A percentile compares a stretch with the other conserved stretches of the same genome.
phyloP scores from a whole-genome alignment of 2,329 filamentous ascomycete genomes.

The Venturia asperata region DNA sequence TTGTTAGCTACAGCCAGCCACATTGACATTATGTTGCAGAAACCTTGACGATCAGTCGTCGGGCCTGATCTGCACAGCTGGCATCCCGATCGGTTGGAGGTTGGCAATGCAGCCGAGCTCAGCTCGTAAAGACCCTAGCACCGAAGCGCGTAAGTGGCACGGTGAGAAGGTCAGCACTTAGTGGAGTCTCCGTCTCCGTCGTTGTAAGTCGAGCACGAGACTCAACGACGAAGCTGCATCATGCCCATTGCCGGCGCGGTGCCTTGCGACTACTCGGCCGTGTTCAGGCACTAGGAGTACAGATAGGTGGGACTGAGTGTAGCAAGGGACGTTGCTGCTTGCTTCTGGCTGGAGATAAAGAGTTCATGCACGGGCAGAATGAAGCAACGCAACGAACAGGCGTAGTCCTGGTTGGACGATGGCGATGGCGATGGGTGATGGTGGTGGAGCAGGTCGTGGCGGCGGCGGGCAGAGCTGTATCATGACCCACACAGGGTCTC shows the following conservation, averaged over 20 bases:
- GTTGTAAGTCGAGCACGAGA: neutral
- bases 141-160: neutral
- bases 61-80: neutral
- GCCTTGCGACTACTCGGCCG: neutral
- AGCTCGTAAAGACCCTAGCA: constrained; percentile 4
- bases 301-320: neutral
- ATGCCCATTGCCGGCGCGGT: neutral
- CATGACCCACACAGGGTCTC: neutral
- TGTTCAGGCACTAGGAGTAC: neutral
- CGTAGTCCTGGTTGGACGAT: neutral
- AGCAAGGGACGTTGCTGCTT: neutral
- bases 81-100: neutral
- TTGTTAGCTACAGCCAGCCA: neutral
- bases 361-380: neutral
- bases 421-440: too few species aligned
- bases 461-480: neutral
- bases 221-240: neutral
- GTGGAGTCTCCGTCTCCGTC: too few species aligned
- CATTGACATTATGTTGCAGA: neutral
- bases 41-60: neutral
- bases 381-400: neutral
- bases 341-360: neutral
- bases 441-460: neutral
- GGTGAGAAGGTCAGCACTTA: neutral
- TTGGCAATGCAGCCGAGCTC: neutral